Conservation (phyloP, 257 asterid genomes). For the Capsicum rhomboideum region DNA sequence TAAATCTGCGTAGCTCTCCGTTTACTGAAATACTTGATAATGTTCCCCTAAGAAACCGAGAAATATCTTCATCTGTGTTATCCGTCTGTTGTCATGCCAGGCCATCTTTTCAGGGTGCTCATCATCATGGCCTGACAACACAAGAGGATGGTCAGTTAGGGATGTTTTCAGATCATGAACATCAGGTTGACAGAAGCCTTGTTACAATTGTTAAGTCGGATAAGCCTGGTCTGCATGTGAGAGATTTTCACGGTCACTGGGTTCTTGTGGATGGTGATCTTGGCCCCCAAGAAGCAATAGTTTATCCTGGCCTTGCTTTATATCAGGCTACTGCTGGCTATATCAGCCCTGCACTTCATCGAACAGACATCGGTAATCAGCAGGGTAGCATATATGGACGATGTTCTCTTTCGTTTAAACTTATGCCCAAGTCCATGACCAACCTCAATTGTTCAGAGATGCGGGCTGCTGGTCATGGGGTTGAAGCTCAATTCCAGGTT, state of each 20-base stretch:
- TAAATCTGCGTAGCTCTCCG: slow-evolving; percentile 84
- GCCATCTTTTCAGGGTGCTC: slow-evolving; percentile 84
- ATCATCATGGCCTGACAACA: slow-evolving; percentile 58
- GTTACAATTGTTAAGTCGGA: slow-evolving; percentile 77
- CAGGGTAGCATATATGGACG: slow-evolving; percentile 69
- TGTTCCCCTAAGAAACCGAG: slow-evolving; percentile 78
- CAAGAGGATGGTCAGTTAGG: slow-evolving; percentile 73
- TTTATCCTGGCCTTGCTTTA: slow-evolving; percentile 88
- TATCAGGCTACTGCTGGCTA: slow-evolving; percentile 97
- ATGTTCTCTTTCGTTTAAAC: slow-evolving; percentile 73
- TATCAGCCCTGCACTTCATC: slow-evolving; percentile 71
- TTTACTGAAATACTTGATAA: slow-evolving; percentile 85
- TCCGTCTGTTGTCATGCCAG: slow-evolving; percentile 82
- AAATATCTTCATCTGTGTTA: slow-evolving; percentile 72
- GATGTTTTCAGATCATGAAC: slow-evolving; percentile 75
- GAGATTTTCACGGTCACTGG: slow-evolving; percentile 94
- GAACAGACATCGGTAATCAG: slow-evolving; percentile 46
- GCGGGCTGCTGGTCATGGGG: slow-evolving; percentile 97
- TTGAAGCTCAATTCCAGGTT: slow-evolving; percentile 90
- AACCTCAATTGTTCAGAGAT: slow-evolving; percentile 86
- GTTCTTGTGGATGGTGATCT: slow-evolving; percentile 83
- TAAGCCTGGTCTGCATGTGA: slow-evolving; percentile 66
- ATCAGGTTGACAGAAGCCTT: slow-evolving; percentile 75
- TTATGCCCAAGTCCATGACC: slow-evolving; percentile 93
- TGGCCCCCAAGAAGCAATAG: slow-evolving; percentile 88